Base-by-base conservation (phyloP, 2,329 filamentous ascomycete species). In the Diaporthe vaccinii region DNA sequence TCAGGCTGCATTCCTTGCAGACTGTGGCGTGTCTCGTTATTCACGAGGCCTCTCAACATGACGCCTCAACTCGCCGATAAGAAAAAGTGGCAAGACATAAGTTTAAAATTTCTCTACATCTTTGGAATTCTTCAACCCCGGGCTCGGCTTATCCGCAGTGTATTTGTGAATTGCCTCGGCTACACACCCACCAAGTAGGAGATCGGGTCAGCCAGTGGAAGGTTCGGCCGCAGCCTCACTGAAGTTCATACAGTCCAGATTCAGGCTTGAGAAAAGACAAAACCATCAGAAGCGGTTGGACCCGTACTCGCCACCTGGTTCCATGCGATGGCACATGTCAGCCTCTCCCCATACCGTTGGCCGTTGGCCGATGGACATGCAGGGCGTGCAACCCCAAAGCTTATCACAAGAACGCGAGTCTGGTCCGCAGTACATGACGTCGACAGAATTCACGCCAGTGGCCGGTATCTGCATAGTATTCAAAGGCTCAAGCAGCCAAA, bases 321-420 rank as follows among this genome's bases (percentile, higher is more conserved):
- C 34, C 34, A 28, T 41, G 25, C 53, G 20, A 65, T 55, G 62
- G 69, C 74, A 75, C 69, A 75, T 73, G 70, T 71, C 62, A 72
- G 67, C 51, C 44, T 58, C 39, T 44, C n/a, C 44, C 17, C 62
- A 46, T 34, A 44, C 65, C 46, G 20, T 65, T 55, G n/a, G 44
- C 58, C 46, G 72, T 53, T 71, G 49, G 62, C 58, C 44, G 59
- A 55, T 69, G 61, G 49, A 68, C 28, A 55, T 31, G 49, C 39
- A 72, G 51, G 34, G 46, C 28, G 58, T 55, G 58, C 71, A 34
- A 62, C 36, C 55, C 25, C 46, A 55, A 69, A 69, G 65, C 46
- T 55, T 55, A 44, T 65, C 62, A 41, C 4, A 59, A 58, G 62
- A 58, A 46, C 61, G 36, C 57, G 28, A 59, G n/a, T 44, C 62